Conservation (phyloP, 2,329 filamentous ascomycete species). For the Ilyonectria robusta region DNA sequence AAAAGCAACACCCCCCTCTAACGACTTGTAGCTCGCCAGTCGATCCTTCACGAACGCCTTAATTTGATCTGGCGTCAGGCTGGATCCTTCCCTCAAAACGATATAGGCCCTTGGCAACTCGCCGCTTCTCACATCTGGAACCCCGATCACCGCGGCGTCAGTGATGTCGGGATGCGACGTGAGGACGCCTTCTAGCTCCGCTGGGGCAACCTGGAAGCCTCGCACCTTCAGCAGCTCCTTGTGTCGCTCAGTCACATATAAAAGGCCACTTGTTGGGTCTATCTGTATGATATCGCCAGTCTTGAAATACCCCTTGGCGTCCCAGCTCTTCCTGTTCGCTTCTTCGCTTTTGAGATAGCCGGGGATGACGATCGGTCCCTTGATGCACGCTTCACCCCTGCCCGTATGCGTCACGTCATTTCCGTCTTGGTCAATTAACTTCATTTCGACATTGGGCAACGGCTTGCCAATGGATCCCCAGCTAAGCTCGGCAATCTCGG, state of each 20-base stretch:
- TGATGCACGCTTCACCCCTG: constrained; percentile 1
- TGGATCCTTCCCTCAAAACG: background rate
- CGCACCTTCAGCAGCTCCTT: constrained; percentile 16
- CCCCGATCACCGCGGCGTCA: constrained; percentile 13
- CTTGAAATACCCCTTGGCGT: constrained; percentile 3
- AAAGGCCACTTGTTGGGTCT: background rate
- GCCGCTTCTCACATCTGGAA: background rate
- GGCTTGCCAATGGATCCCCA: constrained; percentile 9
- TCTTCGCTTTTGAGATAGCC: constrained; percentile 4
- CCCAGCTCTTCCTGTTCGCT: constrained; percentile 8
- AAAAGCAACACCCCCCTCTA: background rate
- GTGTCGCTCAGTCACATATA: background rate
- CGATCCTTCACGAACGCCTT: background rate
- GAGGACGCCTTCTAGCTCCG: constrained; percentile 10
- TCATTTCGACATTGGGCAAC: background rate
- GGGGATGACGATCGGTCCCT: constrained; percentile 4
- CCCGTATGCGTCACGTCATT: background rate
- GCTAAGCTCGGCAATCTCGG: background rate
- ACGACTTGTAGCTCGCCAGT: constrained; percentile 1
- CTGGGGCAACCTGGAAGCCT: constrained; percentile 15
- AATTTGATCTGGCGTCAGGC: background rate
- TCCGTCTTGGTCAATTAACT: constrained; percentile 1
- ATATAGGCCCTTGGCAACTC: constrained; percentile 13
- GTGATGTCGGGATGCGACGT: background rate
- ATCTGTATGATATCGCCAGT: constrained; percentile 9